Evolutionary conservation across 768 basidiomycete genomes (phyloP).

Genomic region (Boletus vermiculosoides): DNA sequence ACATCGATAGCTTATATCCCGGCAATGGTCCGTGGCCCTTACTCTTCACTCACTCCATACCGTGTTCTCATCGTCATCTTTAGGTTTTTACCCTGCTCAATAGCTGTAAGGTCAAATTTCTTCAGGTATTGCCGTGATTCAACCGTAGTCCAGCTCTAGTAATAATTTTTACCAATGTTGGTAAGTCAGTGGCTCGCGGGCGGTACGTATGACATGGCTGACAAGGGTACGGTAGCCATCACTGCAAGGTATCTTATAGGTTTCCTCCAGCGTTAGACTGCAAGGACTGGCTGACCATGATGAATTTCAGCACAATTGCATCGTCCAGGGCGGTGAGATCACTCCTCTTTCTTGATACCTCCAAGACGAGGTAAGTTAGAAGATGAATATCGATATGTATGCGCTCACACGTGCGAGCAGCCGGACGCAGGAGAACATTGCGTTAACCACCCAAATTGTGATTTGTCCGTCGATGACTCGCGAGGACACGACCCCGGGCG

Average conservation of each 20-base stretch:
- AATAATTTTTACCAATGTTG: neutral
- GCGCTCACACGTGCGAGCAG: conserved; percentile 9
- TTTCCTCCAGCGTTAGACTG: neutral
- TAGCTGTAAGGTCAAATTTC: conserved; percentile 6
- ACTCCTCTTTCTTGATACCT: neutral
- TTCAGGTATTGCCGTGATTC: neutral
- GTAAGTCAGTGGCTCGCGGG: conserved; percentile 1
- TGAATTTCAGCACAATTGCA: conserved; percentile 3
- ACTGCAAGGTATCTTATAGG: conserved; percentile 4
- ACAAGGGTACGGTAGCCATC: conserved; percentile 4
- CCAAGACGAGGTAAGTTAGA: conserved; percentile 1
- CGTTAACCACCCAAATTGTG: conserved; percentile 13
- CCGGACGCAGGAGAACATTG: neutral
- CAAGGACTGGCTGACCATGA: neutral
- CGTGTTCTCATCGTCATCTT: neutral
- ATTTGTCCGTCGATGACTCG: neutral
- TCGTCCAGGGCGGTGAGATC: conserved; percentile 18
- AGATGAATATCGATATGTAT: neutral
- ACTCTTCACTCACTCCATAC: neutral
- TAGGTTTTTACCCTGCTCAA: conserved; percentile 9
- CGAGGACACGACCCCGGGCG: neutral
- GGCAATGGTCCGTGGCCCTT: neutral
- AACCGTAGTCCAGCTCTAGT: neutral
- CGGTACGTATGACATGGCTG: neutral
- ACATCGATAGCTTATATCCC: conserved; percentile 17